Percentiles rank a stretch among this genome's conserved stretches.
Conservation (phyloP, 2,329 filamentous ascomycete species). For the Aspergillus eucalypticola region DNA sequence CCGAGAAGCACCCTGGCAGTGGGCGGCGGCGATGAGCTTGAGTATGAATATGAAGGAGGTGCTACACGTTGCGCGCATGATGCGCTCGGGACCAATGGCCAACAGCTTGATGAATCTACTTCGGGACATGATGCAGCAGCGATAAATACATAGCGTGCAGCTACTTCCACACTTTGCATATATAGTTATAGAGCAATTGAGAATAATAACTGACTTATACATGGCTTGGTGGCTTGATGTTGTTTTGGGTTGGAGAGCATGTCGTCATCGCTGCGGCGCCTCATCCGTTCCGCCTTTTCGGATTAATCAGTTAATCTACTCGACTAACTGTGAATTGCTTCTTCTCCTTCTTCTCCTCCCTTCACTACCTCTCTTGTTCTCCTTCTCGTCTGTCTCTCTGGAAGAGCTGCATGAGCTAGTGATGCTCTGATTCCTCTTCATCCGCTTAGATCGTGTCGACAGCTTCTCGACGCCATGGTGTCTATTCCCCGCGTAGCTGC, state of each 20-base stretch:
- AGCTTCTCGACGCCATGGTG: conserved; percentile 29
- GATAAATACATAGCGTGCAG: conserved; percentile 2
- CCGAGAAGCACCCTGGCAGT: conserved; percentile 67
- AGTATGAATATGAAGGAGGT: conserved; percentile 47
- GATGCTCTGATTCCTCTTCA: background rate
- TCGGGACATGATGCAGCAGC: conserved; percentile 31
- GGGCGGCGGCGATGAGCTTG: conserved; percentile 69
- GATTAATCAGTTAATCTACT: background rate
- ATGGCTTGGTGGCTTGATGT: background rate
- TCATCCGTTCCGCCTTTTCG: background rate
- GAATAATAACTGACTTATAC: too few relatives aligned
- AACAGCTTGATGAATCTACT: conserved; percentile 33
- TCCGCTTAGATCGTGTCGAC: background rate
- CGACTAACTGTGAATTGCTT: background rate
- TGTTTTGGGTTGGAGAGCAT: background rate
- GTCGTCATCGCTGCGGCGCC: conserved; percentile 1
- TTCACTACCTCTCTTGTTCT: background rate
- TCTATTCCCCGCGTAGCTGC: conserved; percentile 33
- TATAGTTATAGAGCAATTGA: too few relatives aligned
- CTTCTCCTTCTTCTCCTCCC: background rate
- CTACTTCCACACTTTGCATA: too few relatives aligned
- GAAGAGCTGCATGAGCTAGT: conserved; percentile 5
- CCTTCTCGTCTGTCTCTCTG: background rate
- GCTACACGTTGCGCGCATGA: conserved; percentile 34
- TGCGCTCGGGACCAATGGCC: conserved; percentile 32